Percentiles rank a stretch among this genome's conserved stretches.
phyloP scores from a whole-genome alignment of 805 yeast genomes.

The Saccharomycopsis fibuligera region DNA sequence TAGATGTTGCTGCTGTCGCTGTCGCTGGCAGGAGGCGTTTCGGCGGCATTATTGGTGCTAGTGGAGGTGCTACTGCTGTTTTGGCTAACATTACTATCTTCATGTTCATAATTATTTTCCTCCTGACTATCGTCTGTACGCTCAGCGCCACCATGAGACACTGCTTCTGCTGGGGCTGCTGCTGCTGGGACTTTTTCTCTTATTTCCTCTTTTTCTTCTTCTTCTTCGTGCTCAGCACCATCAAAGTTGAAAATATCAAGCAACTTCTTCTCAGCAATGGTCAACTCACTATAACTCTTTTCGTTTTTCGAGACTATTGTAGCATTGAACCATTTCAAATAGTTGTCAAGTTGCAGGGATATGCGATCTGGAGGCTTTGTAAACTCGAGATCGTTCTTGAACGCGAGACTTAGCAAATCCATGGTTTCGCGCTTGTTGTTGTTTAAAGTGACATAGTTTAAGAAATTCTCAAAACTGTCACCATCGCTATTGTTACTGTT shows the following conservation, averaged over 20 bases:
- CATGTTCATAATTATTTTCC: too few species aligned
- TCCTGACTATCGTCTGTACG: not conserved
- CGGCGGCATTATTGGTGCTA: not conserved
- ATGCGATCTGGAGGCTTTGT: constrained; percentile 34
- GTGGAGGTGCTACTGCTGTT: too few species aligned
- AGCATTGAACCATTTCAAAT: constrained; percentile 45
- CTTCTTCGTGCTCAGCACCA: too few species aligned
- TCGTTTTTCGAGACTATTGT: constrained; percentile 26
- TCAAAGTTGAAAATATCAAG: constrained; percentile 23
- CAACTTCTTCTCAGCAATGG: constrained; percentile 24
- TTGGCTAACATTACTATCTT: too few species aligned
- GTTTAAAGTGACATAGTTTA: constrained; percentile 23
- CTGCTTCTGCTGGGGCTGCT: too few species aligned
- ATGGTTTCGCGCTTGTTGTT: constrained; percentile 22
- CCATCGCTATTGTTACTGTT: constrained; percentile 24
- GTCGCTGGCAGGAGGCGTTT: not conserved
- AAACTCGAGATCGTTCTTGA: constrained; percentile 19
- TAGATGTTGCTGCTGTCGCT: too few species aligned
- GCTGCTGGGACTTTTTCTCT: too few species aligned
- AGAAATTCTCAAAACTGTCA: constrained; percentile 24
- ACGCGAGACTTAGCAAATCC: constrained; percentile 10
- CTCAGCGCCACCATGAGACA: too few species aligned
- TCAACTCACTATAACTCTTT: constrained; percentile 27
- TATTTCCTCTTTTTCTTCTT: not conserved
- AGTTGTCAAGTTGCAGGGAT: constrained; percentile 35